A percentile compares a stretch with the other conserved stretches of the same genome.
phyloP scores from a whole-genome alignment of 106 monocot species.

The Dendrobium officinale region DNA sequence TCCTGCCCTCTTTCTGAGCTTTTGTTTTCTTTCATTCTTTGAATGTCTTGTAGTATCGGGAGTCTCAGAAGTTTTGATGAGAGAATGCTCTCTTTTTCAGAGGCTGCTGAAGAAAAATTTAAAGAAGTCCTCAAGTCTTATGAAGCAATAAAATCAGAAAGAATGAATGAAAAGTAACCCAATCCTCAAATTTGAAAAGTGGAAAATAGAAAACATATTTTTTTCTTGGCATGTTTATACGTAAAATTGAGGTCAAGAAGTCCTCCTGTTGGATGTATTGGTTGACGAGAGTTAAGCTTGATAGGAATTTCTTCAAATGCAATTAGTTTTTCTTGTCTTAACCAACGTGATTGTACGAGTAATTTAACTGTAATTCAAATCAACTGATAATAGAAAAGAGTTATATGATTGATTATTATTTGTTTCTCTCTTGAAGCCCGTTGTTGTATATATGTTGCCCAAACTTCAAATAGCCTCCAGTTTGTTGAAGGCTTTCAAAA shows the following conservation, averaged over 20 bases:
- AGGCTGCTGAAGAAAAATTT: slow-evolving; percentile 74
- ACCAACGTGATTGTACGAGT: not conserved
- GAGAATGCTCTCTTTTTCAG: slow-evolving; percentile 26
- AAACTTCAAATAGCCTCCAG: not conserved
- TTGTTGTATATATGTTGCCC: not conserved
- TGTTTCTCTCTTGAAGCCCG: not conserved
- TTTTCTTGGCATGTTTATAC: not conserved
- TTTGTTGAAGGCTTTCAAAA: not conserved
- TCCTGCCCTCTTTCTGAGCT: not conserved
- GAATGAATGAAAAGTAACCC: slow-evolving; percentile 22
- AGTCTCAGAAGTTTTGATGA: not conserved
- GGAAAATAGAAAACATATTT: not conserved
- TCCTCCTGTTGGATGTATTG: not conserved
- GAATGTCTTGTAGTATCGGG: not conserved
- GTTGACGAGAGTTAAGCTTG: not conserved
- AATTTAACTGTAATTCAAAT: not conserved
- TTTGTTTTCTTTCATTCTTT: not conserved
- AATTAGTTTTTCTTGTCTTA: not conserved
- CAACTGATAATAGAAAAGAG: not conserved
- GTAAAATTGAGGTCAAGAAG: not conserved
- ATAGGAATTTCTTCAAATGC: too few relatives aligned
- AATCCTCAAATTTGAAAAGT: not conserved
- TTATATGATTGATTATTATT: slow-evolving; percentile 1
- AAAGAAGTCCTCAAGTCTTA: slow-evolving; percentile 83
- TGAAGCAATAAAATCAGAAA: slow-evolving; percentile 78